phyloP scores from a whole-genome alignment of 352 stramenopile species.

The Phytophthora sansomeana region DNA sequence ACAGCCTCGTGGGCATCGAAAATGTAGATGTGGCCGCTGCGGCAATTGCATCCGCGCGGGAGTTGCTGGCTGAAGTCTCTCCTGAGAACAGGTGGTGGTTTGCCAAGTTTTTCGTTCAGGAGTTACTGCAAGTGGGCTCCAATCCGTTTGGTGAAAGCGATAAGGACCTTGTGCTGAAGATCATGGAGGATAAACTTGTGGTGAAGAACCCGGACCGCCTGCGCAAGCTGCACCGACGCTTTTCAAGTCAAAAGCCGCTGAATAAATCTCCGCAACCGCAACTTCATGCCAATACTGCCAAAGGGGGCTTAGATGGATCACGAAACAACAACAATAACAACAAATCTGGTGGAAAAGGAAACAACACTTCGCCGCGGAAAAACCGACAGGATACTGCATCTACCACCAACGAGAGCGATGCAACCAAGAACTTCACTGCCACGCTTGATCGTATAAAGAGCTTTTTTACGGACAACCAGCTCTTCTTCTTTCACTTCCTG shows the following conservation, averaged over 20 bases:
- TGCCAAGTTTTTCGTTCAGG: slow-evolving; percentile 75
- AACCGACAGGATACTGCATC: slow-evolving; percentile 11
- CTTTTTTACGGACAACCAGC: slow-evolving; percentile 73
- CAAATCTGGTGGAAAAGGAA: slow-evolving; percentile 19
- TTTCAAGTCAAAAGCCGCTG: slow-evolving; percentile 61
- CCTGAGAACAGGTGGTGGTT: slow-evolving; percentile 81
- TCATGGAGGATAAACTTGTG: slow-evolving; percentile 74
- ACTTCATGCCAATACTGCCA: not conserved
- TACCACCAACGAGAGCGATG: slow-evolving; percentile 13
- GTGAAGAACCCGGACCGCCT: slow-evolving; percentile 72
- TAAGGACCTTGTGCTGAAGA: slow-evolving; percentile 74
- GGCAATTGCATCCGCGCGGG: slow-evolving; percentile 36
- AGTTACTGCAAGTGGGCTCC: slow-evolving; percentile 70
- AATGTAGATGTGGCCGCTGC: slow-evolving; percentile 36
- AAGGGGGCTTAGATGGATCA: not conserved
- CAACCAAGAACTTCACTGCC: slow-evolving; percentile 31
- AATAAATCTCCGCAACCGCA: slow-evolving; percentile 27
- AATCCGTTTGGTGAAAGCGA: slow-evolving; percentile 79
- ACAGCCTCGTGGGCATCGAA: slow-evolving; percentile 56
- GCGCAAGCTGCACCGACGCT: slow-evolving; percentile 74
- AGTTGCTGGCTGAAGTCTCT: slow-evolving; percentile 49
- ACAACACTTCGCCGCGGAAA: slow-evolving; percentile 16
- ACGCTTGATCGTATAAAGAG: slow-evolving; percentile 43
- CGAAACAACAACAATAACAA: slow-evolving; percentile 17
- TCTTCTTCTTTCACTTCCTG: slow-evolving; percentile 82